Conservation (phyloP, 2,329 filamentous ascomycete species). For the Botrytis tulipae region DNA sequence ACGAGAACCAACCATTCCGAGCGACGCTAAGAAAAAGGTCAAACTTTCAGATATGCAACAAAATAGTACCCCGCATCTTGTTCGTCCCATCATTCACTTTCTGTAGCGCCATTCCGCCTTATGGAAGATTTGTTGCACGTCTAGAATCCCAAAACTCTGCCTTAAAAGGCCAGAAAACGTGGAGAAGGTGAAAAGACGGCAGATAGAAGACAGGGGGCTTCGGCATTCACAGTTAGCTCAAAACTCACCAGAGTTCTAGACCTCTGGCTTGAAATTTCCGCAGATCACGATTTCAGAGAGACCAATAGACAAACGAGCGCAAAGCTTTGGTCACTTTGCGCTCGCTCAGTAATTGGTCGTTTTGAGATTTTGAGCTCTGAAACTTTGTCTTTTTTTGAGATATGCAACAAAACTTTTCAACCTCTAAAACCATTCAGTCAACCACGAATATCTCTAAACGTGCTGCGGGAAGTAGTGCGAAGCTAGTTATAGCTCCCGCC, state of each 20-base stretch:
- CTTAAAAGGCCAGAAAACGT: neutral
- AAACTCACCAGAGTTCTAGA: neutral
- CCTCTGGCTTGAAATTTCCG: neutral
- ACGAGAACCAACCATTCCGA: neutral
- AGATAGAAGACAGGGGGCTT: neutral
- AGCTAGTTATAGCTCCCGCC: neutral
- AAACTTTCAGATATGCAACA: neutral
- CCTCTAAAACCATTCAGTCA: neutral
- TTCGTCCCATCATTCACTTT: neutral
- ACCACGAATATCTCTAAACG: neutral
- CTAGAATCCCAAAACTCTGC: neutral
- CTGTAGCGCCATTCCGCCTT: neutral
- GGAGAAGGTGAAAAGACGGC: neutral
- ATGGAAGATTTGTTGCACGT: neutral
- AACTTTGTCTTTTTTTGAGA: neutral
- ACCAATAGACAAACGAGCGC: neutral
- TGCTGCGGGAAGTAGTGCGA: neutral
- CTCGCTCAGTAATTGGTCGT: neutral
- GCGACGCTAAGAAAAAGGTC: neutral
- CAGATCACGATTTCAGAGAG: neutral
- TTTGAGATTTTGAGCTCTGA: neutral
- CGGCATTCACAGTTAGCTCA: neutral
- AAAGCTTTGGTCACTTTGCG: neutral
- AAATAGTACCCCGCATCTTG: neutral
- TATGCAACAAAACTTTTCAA: conserved; percentile 3